Evolutionary conservation across 2,329 filamentous ascomycete genomes (phyloP), one percentile per base, ranked within the genome.

Genomic region (Colletotrichum horii): DNA sequence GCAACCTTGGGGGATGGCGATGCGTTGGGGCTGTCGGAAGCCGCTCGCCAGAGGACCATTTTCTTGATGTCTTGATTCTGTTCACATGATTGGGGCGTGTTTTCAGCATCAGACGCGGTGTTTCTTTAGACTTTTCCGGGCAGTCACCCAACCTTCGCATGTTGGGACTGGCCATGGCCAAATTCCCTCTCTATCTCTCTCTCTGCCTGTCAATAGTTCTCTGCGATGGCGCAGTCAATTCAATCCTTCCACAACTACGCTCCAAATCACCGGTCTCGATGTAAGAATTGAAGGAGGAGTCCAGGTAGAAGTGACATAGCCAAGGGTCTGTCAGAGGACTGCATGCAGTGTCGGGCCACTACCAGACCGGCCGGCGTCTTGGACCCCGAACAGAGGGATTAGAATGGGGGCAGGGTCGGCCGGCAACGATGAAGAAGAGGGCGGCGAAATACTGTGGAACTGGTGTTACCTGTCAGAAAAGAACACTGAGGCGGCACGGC

Each of bases 361-460:
- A n/a, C 28, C 30, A 24, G 70, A 48, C 15, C 60, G 36, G 16
- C 28, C 60, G n/a, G 22, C 38, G 32, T 52, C 52, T 66, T 30
- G 62, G 56, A 69, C 69, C 72, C 69, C 58, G 52, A 66, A 60
- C 11, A 16, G 62, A 61, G 22, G 67, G 36, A 61, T 55, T 56
- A 48, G 62, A 74, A 74, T 72, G 72, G 68, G 66, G 72, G 72
- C 68, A 61, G 62, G 32, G 69, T 61, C 68, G 24, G 36, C 30
- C 68, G 24, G 36, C 30, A 43, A 26, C n/a, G 22, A 48, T 3
- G 28, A 67, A 24, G 32, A 55, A n/a, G 30, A 38, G 38, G 43
- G 24, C 58, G 38, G 24, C 24, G 43, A 34, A 55, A 71, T 38
- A 48, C 26, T 36, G 67, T 26, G 66, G 26, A 38, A 24, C 34